Evolutionary conservation across 768 basidiomycete genomes (phyloP), one percentile per base, ranked within the genome.

Genomic region (Sutorius australiensis): DNA sequence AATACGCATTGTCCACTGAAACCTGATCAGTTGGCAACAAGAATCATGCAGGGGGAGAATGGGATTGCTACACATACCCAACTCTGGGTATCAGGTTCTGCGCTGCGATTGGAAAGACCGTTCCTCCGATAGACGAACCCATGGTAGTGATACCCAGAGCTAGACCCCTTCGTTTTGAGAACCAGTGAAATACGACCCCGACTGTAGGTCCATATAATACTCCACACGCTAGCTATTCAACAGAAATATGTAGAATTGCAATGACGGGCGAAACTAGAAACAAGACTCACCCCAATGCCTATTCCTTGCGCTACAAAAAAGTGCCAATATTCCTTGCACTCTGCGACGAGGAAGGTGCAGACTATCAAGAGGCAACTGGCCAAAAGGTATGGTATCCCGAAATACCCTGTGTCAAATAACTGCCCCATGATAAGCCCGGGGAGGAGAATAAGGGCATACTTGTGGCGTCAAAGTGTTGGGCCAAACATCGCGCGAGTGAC

Each of bases 251-350:
- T n/a, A 30, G 17, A 7, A 47, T 16, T 28, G 42, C 11, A 2
- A 3, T 14, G 21, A 6, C 5, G 11, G n/a, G n/a, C n/a, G n/a
- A 21, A 7, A 16, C 10, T 17, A 21, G 6, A 32, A 12, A 6
- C 5, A 0, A 19, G 5, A 70, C 84, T 54, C 52, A 87, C 82
- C 19, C 89, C 89, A 12, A 82, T 67, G 0, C 77, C 78, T 34
- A 90, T 60, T 0, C 89, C 89, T 64, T 91, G 89, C 54, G 81
- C 88, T 0, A 91, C 75, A 19, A 91, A 60, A 58, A 90, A 86
- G 6, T 91, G 86, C 89, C 89, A 91, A 60, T 83, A 91, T 51
- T 76, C 54, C 10, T 71, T 84, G 62, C 89, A 91, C 71, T 90
- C 74, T 0, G 86, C 86, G 6, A 78, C 72, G n/a, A 91, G 72